Conservation (phyloP, 176 grass and related monocot species). For the Aegilops longissima region DNA sequence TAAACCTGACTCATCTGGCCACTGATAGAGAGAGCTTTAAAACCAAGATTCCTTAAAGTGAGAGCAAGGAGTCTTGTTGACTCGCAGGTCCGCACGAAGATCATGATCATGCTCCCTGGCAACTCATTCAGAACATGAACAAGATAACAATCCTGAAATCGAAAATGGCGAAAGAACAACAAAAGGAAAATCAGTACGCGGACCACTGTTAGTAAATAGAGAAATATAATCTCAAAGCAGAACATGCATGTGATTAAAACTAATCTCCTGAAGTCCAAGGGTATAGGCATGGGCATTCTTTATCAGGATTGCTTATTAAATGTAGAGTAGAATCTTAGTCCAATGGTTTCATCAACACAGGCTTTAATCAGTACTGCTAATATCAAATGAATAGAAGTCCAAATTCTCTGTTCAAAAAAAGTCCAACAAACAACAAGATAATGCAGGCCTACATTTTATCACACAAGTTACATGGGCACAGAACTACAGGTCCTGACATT, state of each 20-base stretch:
- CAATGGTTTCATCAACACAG: background rate
- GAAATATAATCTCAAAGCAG: background rate
- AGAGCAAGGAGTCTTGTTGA: constrained; percentile 76
- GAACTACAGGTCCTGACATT: background rate
- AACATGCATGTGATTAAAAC: background rate
- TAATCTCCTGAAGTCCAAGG: background rate
- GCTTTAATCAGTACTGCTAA: background rate
- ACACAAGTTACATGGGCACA: background rate
- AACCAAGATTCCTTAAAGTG: constrained; percentile 71
- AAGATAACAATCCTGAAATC: constrained; percentile 87
- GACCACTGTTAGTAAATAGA: background rate
- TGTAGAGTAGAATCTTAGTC: background rate
- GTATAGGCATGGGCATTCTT: background rate
- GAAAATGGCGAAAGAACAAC: background rate
- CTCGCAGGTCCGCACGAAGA: constrained; percentile 92
- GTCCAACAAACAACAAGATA: background rate
- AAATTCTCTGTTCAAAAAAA: background rate
- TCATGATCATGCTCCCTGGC: constrained; percentile 66
- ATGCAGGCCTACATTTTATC: background rate
- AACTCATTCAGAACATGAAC: constrained; percentile 80
- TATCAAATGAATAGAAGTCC: background rate
- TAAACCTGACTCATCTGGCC: constrained; percentile 90
- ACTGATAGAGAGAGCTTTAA: constrained; percentile 85
- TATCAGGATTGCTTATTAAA: background rate
- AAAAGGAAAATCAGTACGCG: background rate